phyloP scores from a whole-genome alignment of 2,329 filamentous ascomycete genomes.

The Aphanoascus verrucosus region DNA sequence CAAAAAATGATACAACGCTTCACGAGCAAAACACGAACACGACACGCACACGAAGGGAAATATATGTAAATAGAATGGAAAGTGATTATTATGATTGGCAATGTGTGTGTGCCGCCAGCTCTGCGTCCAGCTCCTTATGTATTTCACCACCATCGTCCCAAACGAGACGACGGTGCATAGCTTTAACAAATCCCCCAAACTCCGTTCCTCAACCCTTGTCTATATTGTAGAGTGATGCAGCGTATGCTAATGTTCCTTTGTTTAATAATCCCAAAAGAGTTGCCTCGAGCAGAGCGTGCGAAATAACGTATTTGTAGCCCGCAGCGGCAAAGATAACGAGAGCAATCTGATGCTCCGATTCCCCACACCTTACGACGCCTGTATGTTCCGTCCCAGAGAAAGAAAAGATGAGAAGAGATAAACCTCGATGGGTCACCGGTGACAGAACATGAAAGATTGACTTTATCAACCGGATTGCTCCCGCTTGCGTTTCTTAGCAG shows the following conservation, averaged over 20 bases:
- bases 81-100: background rate
- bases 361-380: conserved; percentile 2
- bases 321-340: background rate
- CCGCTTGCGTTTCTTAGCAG: conserved; percentile 72
- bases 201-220: conserved; percentile 5
- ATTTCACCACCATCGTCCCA: background rate
- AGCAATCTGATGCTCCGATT: conserved; percentile 5
- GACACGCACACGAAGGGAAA: no score
- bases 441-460: background rate
- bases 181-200: background rate
- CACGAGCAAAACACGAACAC: background rate
- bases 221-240: conserved; percentile 10
- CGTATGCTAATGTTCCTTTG: background rate
- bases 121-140: background rate
- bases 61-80: background rate
- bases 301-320: background rate
- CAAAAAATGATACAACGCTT: background rate
- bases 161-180: background rate
- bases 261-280: background rate
- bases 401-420: background rate
- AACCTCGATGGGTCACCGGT: background rate
- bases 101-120: background rate
- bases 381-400: conserved; percentile 1
- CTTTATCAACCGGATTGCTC: conserved; percentile 24
- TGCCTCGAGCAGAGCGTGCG: background rate